A percentile compares a stretch with the other conserved stretches of the same genome.
These are phyloP conservation scores for Paracorniculantispora psalliotae DNA, from an alignment of 2,329 filamentous ascomycete species.

Conservation along the genomic window DNA sequence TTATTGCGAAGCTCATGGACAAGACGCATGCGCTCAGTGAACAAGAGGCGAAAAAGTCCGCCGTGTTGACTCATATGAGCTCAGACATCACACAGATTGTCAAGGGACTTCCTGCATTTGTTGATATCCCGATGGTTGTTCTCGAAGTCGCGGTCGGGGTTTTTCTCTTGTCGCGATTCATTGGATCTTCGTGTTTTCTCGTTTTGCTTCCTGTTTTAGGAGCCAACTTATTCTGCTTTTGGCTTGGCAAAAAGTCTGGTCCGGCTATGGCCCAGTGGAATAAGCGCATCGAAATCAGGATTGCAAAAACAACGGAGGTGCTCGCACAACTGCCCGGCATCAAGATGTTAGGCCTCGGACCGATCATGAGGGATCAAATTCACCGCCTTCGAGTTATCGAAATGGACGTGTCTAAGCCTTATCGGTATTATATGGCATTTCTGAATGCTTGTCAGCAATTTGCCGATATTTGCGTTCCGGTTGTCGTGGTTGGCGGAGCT, in stretches of 20 bases:
- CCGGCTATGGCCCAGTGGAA: background rate
- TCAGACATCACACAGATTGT: slow-evolving; percentile 1
- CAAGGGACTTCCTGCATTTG: background rate
- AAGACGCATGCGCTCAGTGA: slow-evolving; percentile 33
- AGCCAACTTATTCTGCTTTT: background rate
- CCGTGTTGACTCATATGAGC: slow-evolving; percentile 10
- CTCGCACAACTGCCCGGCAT: slow-evolving; percentile 1
- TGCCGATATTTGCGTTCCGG: background rate
- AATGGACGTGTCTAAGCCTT: background rate
- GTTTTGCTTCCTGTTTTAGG: background rate
- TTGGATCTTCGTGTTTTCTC: background rate
- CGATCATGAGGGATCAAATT: background rate
- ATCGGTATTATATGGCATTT: background rate
- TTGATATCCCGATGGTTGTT: background rate
- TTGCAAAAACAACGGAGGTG: background rate
- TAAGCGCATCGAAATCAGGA: background rate
- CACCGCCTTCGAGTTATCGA: background rate
- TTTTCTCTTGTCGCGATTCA: background rate
- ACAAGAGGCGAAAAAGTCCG: slow-evolving; percentile 23
- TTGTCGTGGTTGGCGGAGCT: background rate
- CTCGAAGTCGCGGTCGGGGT: background rate
- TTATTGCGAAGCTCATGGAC: slow-evolving; percentile 42
- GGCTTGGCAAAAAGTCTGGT: background rate
- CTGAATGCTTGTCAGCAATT: background rate
- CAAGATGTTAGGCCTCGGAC: slow-evolving; percentile 5